Percentiles rank a stretch among this genome's conserved stretches.
phyloP scores from a whole-genome alignment of 2,329 filamentous ascomycete genomes.

The Hypoxylon sp. region DNA sequence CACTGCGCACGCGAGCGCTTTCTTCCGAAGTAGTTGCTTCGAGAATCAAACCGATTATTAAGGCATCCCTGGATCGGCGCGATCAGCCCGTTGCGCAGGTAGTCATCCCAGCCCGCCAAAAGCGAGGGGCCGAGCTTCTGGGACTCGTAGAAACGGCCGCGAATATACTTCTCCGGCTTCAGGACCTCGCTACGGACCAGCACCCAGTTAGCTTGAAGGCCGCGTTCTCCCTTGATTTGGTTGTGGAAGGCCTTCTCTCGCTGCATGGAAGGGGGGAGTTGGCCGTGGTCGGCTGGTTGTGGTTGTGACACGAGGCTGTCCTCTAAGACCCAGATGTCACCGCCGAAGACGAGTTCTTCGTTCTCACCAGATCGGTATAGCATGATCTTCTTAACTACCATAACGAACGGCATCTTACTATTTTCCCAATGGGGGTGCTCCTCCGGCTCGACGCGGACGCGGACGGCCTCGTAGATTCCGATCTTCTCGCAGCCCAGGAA shows the following conservation, averaged over 20 bases:
- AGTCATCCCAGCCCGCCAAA: conserved; percentile 52
- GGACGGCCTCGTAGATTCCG: conserved; percentile 61
- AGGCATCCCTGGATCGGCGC: conserved; percentile 61
- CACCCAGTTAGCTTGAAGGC: conserved; percentile 51
- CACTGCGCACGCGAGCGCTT: conserved; percentile 35
- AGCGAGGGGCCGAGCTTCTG: conserved; percentile 64
- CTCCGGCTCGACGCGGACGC: conserved; percentile 57
- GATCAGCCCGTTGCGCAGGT: conserved; percentile 56
- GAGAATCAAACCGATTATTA: conserved; percentile 64
- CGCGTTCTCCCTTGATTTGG: conserved; percentile 40
- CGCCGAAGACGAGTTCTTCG: conserved; percentile 43
- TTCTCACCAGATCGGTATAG: conserved; percentile 26
- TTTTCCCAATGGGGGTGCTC: conserved; percentile 50
- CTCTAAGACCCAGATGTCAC: conserved; percentile 47
- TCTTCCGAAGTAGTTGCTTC: conserved; percentile 57
- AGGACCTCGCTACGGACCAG: conserved; percentile 43
- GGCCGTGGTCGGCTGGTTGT: conserved; percentile 19
- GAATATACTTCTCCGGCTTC: conserved; percentile 58
- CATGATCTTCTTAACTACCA: conserved; percentile 57
- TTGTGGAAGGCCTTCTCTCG: conserved; percentile 51
- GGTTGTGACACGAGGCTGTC: conserved; percentile 27
- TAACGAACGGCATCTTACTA: conserved; percentile 43
- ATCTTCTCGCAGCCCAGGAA: conserved; percentile 65
- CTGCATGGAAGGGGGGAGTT: conserved; percentile 43
- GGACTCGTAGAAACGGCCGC: conserved; percentile 70